phyloP scores from a whole-genome alignment of 345 rosid genomes.

The Limnanthes douglasii region DNA sequence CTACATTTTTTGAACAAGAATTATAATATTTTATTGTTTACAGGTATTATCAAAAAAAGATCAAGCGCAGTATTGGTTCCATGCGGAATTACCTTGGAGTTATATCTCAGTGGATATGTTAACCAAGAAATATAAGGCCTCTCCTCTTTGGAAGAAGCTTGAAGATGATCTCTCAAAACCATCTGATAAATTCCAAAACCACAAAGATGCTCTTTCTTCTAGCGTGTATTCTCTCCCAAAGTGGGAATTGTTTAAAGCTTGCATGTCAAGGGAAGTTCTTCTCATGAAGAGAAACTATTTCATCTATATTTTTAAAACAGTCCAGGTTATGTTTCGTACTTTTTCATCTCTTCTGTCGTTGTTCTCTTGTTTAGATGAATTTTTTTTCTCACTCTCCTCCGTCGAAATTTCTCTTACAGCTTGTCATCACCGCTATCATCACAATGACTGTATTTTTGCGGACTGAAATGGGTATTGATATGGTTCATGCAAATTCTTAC shows the following conservation, averaged over 20 bases:
- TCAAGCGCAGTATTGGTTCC: slow-evolving; percentile 42
- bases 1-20: too few relatives aligned
- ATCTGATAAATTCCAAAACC: slow-evolving; percentile 20
- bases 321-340: slow-evolving; percentile 20
- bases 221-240: slow-evolving; percentile 23
- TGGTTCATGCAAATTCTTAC: slow-evolving; percentile 30
- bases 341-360: neutral
- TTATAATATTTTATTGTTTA: neutral
- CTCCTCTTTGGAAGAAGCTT: slow-evolving; percentile 17
- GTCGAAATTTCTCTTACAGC: slow-evolving; percentile 15
- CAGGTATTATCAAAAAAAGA: slow-evolving; percentile 58
- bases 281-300: slow-evolving; percentile 51
- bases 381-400: neutral
- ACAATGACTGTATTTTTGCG: slow-evolving; percentile 43
- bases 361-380: neutral
- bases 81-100: slow-evolving; percentile 12
- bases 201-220: slow-evolving; percentile 25
- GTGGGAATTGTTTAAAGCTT: slow-evolving; percentile 43
- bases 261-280: slow-evolving; percentile 43
- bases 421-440: slow-evolving; percentile 25
- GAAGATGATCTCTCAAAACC: slow-evolving; percentile 18
- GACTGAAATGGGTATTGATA: slow-evolving; percentile 27
- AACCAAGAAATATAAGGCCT: slow-evolving; percentile 20
- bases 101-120: slow-evolving; percentile 27
- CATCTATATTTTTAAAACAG: slow-evolving; percentile 31